phyloP scores from a whole-genome alignment of 2,329 filamentous ascomycete species.

The Pseudocercospora vitis region DNA sequence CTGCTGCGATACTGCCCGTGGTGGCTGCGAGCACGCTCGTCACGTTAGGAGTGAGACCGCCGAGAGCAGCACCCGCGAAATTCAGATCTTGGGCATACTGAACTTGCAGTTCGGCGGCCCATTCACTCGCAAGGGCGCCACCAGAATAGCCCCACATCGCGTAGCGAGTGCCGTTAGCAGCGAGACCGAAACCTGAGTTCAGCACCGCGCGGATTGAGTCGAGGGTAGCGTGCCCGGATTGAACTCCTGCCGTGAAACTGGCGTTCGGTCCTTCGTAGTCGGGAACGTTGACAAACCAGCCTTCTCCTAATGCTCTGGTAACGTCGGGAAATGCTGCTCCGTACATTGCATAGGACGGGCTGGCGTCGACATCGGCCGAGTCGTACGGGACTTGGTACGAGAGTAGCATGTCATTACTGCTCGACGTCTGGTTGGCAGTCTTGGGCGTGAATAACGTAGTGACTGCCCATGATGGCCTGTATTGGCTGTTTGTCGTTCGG shows the following conservation, averaged over 20 bases:
- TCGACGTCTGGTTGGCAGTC: slow-evolving; percentile 8
- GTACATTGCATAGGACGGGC: slow-evolving; percentile 44
- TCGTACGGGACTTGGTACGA: slow-evolving; percentile 39
- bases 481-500: slow-evolving; percentile 30
- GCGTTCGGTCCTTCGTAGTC: slow-evolving; percentile 49
- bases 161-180: slow-evolving; percentile 22
- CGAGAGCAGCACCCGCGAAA: slow-evolving; percentile 52
- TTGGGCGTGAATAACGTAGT: slow-evolving; percentile 33
- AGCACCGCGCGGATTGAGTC: slow-evolving; percentile 48
- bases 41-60: slow-evolving; percentile 50
- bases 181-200: slow-evolving; percentile 28
- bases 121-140: slow-evolving; percentile 54
- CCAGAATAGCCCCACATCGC: slow-evolving; percentile 58
- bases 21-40: slow-evolving; percentile 40
- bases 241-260: slow-evolving; percentile 45
- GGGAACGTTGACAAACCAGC: slow-evolving; percentile 52
- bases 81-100: slow-evolving; percentile 56
- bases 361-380: slow-evolving; percentile 42
- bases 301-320: slow-evolving; percentile 41
- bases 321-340: slow-evolving; percentile 31
- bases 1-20: slow-evolving; percentile 34
- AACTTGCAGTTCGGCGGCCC: slow-evolving; percentile 54
- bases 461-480: slow-evolving; percentile 32
- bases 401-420: slow-evolving; percentile 25
- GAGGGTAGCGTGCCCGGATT: slow-evolving; percentile 47